Evolutionary conservation across 371 early-diverging fungal species (phyloP), one percentile per base, ranked within the genome.

Genomic region (Agmasoma carcini): DNA sequence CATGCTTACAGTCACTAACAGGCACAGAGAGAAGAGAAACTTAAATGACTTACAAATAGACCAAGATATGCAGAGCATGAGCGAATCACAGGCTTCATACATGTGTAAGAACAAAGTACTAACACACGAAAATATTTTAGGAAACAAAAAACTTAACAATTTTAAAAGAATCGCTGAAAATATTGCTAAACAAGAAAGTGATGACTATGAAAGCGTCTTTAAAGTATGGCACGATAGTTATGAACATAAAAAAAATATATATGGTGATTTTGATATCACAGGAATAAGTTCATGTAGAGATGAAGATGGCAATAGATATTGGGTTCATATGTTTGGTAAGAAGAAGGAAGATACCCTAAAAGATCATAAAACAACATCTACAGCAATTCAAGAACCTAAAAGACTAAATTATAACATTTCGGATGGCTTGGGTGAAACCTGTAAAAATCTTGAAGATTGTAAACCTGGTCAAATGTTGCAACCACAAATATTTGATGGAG

Each of bases 261-360:
- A 68, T 1, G 72, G 71, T 25, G 67, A 69, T 27, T 67, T 59
- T 57, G 59, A 39, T 17, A 69, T 59, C 49, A 69, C 70, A n/a
- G 71, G 65, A 12, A 33, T 72, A 19, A 49, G 61, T 14, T 59
- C 70, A 2, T 75, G 73, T 55, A 53, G 44, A 43, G 59, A 65
- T 23, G 57, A 44, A 40, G 51, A 61, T 36, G 56, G 59, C 7
- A 52, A 64, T 26, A 50, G 64, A 26, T 73, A 64, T 54, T 73
- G 70, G 69, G 64, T 67, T 14, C 68, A 69, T 15, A 65, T 75
- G 6, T 75, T 75, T 66, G 70, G 62, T 3, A 66, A 69, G 36
- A 47, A 48, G n/a, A n/a, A n/a, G n/a, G n/a, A n/a, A n/a, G n/a
- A n/a, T n/a, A n/a, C n/a, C n/a, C n/a, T n/a, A n/a, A n/a, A n/a